Evolutionary conservation across 169 alveolate genomes (phyloP).

Genomic region (Plasmodium inui): DNA sequence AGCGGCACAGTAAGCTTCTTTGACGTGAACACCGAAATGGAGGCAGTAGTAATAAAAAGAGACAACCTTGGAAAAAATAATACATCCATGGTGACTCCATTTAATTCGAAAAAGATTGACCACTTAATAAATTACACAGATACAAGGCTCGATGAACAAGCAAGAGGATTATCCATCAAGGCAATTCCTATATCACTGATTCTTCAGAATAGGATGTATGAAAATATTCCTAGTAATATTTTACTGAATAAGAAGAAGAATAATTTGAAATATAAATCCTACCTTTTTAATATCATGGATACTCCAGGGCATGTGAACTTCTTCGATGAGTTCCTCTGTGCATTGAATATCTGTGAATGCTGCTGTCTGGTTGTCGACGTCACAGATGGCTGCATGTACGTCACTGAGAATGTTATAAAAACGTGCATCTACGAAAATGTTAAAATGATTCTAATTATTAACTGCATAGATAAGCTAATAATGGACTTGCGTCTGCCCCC

Average conservation of each 20-base stretch:
- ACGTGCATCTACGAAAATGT: constrained; percentile 86
- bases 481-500: constrained; percentile 98
- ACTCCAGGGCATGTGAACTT: constrained; percentile 99
- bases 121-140: constrained; percentile 93
- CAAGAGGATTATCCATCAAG: constrained; percentile 96
- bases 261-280: constrained; percentile 79
- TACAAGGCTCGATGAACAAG: constrained; percentile 97
- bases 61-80: neutral
- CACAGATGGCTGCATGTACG: constrained; percentile 96
- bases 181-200: constrained; percentile 97
- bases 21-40: constrained; percentile 19
- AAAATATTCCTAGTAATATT: constrained; percentile 78
- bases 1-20: constrained; percentile 62
- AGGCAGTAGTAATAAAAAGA: constrained; percentile 29
- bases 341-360: constrained; percentile 97
- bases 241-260: constrained; percentile 75
- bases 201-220: constrained; percentile 82
- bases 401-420: constrained; percentile 92
- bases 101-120: constrained; percentile 60
- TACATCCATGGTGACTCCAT: constrained; percentile 25
- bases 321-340: constrained; percentile 97
- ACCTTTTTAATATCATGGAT: constrained; percentile 92
- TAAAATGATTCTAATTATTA: constrained; percentile 89
- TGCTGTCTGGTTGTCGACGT: constrained; percentile 96
- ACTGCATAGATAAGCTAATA: constrained; percentile 96